A percentile compares a stretch with the other conserved stretches of the same genome.
These are phyloP conservation scores for Porphyra umbilicalis DNA, from an alignment of 31 red algal genomes.

Conservation along the genomic window DNA sequence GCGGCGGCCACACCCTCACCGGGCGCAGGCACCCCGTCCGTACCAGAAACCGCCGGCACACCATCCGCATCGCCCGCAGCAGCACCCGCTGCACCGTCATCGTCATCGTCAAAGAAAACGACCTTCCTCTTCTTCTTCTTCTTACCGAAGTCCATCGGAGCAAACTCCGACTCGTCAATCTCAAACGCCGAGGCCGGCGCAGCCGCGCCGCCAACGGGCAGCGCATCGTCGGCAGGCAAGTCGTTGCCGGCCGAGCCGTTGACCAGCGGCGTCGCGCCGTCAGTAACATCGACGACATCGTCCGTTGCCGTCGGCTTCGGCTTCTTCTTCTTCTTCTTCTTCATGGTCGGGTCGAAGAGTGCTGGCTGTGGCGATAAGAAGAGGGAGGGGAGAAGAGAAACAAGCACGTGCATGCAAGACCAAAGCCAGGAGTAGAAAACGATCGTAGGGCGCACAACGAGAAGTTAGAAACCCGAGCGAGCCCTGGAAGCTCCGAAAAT, in stretches of 20 bases:
- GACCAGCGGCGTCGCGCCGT: background rate
- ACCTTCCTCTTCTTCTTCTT: slow-evolving; percentile 89
- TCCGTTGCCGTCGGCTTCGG: slow-evolving; percentile 20
- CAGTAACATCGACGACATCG: background rate
- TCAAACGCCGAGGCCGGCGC: slow-evolving; percentile 7
- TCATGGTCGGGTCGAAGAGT: slow-evolving; percentile 68
- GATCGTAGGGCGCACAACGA: too few species aligned
- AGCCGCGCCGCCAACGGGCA: slow-evolving; percentile 2
- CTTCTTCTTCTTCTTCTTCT: slow-evolving; percentile 99
- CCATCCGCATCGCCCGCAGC: slow-evolving; percentile 5
- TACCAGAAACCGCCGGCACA: background rate
- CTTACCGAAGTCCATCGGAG: slow-evolving; percentile 49
- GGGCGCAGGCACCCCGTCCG: background rate
- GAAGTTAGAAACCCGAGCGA: background rate
- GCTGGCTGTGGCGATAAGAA: background rate
- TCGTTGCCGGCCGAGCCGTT: slow-evolving; percentile 14
- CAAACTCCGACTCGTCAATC: slow-evolving; percentile 25
- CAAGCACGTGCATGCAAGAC: background rate
- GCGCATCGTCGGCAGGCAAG: slow-evolving; percentile 4
- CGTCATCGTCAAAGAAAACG: slow-evolving; percentile 47
- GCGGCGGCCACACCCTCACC: slow-evolving; percentile 36
- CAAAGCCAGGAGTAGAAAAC: background rate
- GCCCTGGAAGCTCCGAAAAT: background rate
- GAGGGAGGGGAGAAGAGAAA: background rate
- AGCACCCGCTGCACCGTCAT: background rate